These are phyloP conservation scores for Chrysoporthe puriensis DNA, from an alignment of 2,329 filamentous ascomycete species.

Conservation along the genomic window DNA sequence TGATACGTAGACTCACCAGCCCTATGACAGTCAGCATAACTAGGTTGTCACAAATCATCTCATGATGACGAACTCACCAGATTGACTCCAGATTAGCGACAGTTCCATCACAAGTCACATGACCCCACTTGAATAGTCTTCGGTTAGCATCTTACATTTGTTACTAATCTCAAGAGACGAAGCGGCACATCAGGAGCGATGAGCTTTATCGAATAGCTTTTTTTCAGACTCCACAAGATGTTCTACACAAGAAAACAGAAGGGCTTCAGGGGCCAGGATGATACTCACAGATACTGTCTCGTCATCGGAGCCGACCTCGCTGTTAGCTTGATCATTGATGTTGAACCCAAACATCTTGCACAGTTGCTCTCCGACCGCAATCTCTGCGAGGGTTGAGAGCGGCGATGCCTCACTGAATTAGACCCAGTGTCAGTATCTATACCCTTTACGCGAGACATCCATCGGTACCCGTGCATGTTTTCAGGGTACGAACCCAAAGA, in stretches of 20 bases:
- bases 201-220: too few species aligned
- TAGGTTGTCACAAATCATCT: not conserved
- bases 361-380: slow-evolving; percentile 49
- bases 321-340: slow-evolving; percentile 31
- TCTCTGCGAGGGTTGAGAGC: slow-evolving; percentile 48
- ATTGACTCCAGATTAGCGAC: slow-evolving; percentile 54
- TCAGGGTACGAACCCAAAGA: accelerated
- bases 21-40: slow-evolving; percentile 4
- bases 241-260: not conserved
- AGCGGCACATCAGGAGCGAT: too few species aligned
- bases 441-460: not conserved
- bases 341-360: slow-evolving; percentile 51
- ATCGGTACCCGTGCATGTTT: too few species aligned
- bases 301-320: slow-evolving; percentile 31
- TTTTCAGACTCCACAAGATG: too few species aligned
- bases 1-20: slow-evolving; percentile 2
- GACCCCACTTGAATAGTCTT: slow-evolving; percentile 42
- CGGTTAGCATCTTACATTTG: not conserved
- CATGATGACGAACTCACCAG: slow-evolving; percentile 41
- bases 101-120: slow-evolving; percentile 49
- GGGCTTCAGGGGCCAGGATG: not conserved
- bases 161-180: not conserved
- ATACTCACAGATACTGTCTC: not conserved
- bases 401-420: slow-evolving; percentile 51
- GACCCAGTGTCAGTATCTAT: not conserved